Conservation (phyloP, 2,329 filamentous ascomycete genomes). For the Gyromitra esculenta region DNA sequence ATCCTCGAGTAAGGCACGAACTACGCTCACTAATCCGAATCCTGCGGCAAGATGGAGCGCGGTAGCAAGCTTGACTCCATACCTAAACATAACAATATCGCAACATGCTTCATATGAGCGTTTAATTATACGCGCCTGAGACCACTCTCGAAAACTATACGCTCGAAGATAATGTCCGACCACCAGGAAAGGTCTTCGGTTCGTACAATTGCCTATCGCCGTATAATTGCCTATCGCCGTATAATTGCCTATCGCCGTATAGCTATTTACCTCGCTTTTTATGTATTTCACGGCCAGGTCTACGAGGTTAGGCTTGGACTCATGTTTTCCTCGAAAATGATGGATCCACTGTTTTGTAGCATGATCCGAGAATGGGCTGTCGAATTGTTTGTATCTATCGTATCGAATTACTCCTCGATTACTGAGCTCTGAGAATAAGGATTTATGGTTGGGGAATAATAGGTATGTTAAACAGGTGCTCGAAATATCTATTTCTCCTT, state of each 20-base stretch:
- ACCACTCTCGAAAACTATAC: too few relatives aligned
- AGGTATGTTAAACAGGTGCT: not conserved
- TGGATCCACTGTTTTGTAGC: not conserved
- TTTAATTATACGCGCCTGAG: too few relatives aligned
- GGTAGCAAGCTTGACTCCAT: not conserved
- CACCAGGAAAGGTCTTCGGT: too few relatives aligned
- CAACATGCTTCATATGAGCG: not conserved
- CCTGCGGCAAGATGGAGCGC: not conserved
- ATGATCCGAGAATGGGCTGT: not conserved
- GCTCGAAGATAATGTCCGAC: too few relatives aligned
- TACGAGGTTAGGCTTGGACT: not conserved
- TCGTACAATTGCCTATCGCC: too few relatives aligned
- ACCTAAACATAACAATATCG: not conserved
- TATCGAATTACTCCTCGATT: too few relatives aligned
- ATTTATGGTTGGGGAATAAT: not conserved
- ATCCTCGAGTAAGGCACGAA: not conserved
- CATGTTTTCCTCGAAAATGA: not conserved
- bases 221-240: too few relatives aligned
- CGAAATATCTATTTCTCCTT: not conserved
- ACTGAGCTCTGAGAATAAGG: not conserved
- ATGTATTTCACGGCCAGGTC: not conserved
- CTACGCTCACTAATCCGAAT: not conserved
- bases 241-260: not conserved
- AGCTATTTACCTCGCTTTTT: not conserved
- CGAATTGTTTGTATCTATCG: too few relatives aligned